Evolutionary conservation across 352 stramenopile species (phyloP).

Genomic region (Pythium vanterpoolii): DNA sequence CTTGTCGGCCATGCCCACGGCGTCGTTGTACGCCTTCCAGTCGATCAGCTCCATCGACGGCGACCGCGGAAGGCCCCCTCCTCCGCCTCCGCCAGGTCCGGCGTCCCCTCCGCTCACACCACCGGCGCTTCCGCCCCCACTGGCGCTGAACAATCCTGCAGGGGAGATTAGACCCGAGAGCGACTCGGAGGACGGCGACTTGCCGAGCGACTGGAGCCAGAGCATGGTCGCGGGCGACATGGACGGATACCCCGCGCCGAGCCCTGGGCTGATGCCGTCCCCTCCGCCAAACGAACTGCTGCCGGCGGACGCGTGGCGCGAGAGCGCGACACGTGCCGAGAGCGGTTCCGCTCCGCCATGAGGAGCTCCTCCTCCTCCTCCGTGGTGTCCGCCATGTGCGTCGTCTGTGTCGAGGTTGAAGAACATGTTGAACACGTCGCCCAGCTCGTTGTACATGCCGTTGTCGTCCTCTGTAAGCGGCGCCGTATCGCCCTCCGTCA

Average conservation of each 20-base stretch:
- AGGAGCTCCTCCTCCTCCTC: neutral
- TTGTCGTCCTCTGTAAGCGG: constrained; percentile 42
- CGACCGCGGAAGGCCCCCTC: constrained; percentile 18
- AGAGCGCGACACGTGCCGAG: constrained; percentile 41
- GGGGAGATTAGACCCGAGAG: constrained; percentile 60
- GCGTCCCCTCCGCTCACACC: constrained; percentile 1
- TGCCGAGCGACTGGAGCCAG: constrained; percentile 71
- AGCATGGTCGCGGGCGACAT: constrained; percentile 79
- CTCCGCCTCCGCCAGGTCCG: constrained; percentile 1
- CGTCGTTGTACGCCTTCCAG: constrained; percentile 86
- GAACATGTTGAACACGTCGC: constrained; percentile 73
- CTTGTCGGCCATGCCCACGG: constrained; percentile 41
- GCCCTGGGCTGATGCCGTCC: constrained; percentile 53
- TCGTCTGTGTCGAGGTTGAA: constrained; percentile 60
- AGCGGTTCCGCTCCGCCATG: neutral
- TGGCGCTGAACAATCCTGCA: constrained; percentile 31
- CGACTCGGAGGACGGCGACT: constrained; percentile 62
- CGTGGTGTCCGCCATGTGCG: constrained; percentile 7
- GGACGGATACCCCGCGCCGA: constrained; percentile 46
- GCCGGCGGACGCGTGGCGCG: constrained; percentile 40
- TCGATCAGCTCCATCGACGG: constrained; percentile 79
- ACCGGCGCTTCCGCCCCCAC: constrained; percentile 8
- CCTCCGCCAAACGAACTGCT: constrained; percentile 34
- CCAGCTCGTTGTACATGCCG: constrained; percentile 61
- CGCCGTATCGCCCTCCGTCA: constrained; percentile 29